These are phyloP conservation scores for Suillus tomentosus DNA, from an alignment of 768 basidiomycete genomes.

Conservation along the genomic window DNA sequence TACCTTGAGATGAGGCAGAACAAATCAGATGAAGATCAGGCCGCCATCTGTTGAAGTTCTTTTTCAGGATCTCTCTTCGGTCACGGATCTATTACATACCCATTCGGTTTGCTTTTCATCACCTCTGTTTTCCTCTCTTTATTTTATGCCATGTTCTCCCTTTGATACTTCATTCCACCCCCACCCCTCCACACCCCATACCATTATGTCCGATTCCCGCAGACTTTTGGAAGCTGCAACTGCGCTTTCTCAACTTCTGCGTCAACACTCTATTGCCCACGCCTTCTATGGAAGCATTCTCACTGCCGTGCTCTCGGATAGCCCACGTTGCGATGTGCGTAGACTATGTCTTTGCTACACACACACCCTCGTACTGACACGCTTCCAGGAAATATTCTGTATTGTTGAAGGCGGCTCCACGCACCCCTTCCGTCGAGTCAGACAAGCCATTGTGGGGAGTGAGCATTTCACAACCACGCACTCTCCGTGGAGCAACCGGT, in stretches of 20 bases:
- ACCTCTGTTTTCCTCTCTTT: constrained; percentile 42
- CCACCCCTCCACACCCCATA: constrained; percentile 27
- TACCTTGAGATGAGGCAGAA: constrained; percentile 13
- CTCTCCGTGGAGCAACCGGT: constrained; percentile 90
- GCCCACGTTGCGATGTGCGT: constrained; percentile 65
- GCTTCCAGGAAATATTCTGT: constrained; percentile 74
- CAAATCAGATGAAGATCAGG: constrained; percentile 33
- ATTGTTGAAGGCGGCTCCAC: constrained; percentile 75
- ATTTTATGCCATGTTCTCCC: constrained; percentile 48
- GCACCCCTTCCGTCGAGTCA: constrained; percentile 79
- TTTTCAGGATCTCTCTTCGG: constrained; percentile 46
- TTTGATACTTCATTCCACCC: constrained; percentile 36
- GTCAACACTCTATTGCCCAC: constrained; percentile 61
- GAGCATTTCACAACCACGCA: constrained; percentile 66
- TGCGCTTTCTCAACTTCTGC: constrained; percentile 69
- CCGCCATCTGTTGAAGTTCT: constrained; percentile 33
- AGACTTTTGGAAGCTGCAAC: constrained; percentile 78
- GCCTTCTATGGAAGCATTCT: constrained; percentile 81
- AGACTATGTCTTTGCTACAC: constrained; percentile 8
- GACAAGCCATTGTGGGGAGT: constrained; percentile 69
- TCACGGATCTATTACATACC: constrained; percentile 55
- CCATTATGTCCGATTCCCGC: constrained; percentile 62
- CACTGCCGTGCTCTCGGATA: constrained; percentile 68
- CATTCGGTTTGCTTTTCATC: constrained; percentile 39
- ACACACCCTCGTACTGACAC: constrained; percentile 14